Percentiles rank a stretch among this genome's conserved stretches.
Conservation (phyloP, 2,329 filamentous ascomycete genomes). For the Alternaria atra region DNA sequence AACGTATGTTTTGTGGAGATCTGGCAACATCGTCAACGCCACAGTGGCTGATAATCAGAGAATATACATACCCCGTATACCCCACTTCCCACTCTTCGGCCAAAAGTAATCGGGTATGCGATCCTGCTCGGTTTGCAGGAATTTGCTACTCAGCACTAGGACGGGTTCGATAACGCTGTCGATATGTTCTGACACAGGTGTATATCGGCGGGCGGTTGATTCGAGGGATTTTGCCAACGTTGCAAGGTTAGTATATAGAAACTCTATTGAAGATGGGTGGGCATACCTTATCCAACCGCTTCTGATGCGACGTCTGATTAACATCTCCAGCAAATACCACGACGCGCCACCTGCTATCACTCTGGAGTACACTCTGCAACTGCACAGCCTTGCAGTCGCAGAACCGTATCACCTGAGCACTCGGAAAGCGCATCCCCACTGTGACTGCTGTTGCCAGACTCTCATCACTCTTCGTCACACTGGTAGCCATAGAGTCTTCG, state of each 20-base stretch:
- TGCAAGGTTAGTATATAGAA: neutral
- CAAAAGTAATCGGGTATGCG: slow-evolving; percentile 66
- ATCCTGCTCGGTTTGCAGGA: slow-evolving; percentile 60
- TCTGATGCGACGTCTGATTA: slow-evolving; percentile 25
- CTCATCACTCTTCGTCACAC: slow-evolving; percentile 38
- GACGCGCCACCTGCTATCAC: slow-evolving; percentile 63
- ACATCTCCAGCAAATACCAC: slow-evolving; percentile 61
- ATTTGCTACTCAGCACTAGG: slow-evolving; percentile 62
- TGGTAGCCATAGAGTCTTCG: slow-evolving; percentile 59
- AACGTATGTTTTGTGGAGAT: slow-evolving; percentile 68
- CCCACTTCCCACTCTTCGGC: slow-evolving; percentile 64
- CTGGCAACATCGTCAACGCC: slow-evolving; percentile 43
- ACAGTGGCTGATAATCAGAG: neutral
- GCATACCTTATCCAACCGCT: slow-evolving; percentile 53
- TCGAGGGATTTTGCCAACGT: slow-evolving; percentile 35
- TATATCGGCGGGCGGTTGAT: slow-evolving; percentile 54
- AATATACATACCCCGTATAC: slow-evolving; percentile 59
- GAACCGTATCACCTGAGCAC: slow-evolving; percentile 66
- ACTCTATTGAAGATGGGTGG: neutral
- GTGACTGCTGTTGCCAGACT: slow-evolving; percentile 50
- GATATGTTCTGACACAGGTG: slow-evolving; percentile 53
- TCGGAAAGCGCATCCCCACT: slow-evolving; percentile 62
- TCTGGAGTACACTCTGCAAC: slow-evolving; percentile 58
- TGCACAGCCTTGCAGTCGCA: slow-evolving; percentile 68
- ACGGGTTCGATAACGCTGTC: slow-evolving; percentile 68